Conservation (phyloP, 2,329 filamentous ascomycete genomes). For the Sarocladiaceae sp. region DNA sequence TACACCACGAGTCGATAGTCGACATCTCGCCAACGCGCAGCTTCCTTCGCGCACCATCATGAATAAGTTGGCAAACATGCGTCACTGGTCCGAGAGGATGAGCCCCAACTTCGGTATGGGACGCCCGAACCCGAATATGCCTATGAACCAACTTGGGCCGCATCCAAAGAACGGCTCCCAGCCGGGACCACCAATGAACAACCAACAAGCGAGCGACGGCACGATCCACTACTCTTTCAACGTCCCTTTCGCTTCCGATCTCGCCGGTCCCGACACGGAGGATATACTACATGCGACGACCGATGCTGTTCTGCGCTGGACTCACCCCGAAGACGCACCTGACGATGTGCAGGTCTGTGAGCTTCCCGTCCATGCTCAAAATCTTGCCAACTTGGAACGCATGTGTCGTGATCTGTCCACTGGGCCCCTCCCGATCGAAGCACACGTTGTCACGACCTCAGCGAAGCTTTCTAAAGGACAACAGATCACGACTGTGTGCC, state of each 20-base stretch:
- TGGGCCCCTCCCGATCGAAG: slow-evolving; percentile 68
- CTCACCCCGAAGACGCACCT: slow-evolving; percentile 80
- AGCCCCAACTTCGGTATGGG: slow-evolving; percentile 64
- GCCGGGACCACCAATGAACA: slow-evolving; percentile 54
- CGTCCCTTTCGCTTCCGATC: slow-evolving; percentile 88
- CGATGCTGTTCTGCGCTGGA: slow-evolving; percentile 87
- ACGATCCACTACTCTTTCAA: slow-evolving; percentile 95
- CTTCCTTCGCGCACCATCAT: slow-evolving; percentile 43
- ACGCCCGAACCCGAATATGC: slow-evolving; percentile 52
- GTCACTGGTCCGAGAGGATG: slow-evolving; percentile 69
- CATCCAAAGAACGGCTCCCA: slow-evolving; percentile 53
- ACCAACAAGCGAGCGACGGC: slow-evolving; percentile 67
- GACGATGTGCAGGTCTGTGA: slow-evolving; percentile 83
- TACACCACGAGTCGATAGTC: background rate
- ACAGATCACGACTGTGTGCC: slow-evolving; percentile 81
- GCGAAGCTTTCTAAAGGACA: slow-evolving; percentile 66
- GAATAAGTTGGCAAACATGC: slow-evolving; percentile 70
- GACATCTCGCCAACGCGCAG: slow-evolving; percentile 4
- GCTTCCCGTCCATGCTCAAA: slow-evolving; percentile 85
- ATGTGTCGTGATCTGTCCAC: slow-evolving; percentile 80
- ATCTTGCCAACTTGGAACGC: slow-evolving; percentile 73
- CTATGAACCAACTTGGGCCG: slow-evolving; percentile 50
- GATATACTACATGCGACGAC: slow-evolving; percentile 91
- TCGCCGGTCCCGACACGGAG: slow-evolving; percentile 87
- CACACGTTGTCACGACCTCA: slow-evolving; percentile 76